Evolutionary conservation across 2,329 filamentous ascomycete species (phyloP).

Genomic region (Ascochyta rabiei): DNA sequence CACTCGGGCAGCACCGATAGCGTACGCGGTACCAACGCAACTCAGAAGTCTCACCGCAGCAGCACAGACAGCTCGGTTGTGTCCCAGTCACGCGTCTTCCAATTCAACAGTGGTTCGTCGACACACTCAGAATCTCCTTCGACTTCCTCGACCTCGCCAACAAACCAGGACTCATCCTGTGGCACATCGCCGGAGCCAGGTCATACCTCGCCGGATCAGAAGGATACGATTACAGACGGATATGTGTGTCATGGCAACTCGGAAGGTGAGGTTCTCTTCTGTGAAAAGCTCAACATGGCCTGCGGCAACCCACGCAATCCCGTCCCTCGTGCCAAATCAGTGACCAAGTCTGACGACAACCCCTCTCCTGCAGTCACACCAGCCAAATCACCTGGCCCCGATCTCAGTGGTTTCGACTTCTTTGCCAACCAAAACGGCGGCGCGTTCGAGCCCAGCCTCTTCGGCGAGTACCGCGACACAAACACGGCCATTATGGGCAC

Average conservation of each 20-base stretch:
- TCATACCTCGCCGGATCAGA: slow-evolving; percentile 75
- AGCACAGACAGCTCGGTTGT: slow-evolving; percentile 51
- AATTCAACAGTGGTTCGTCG: slow-evolving; percentile 57
- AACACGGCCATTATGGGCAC: slow-evolving; percentile 75
- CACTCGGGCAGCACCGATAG: slow-evolving; percentile 41
- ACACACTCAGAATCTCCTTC: slow-evolving; percentile 58
- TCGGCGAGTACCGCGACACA: slow-evolving; percentile 89
- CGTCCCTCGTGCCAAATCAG: slow-evolving; percentile 53
- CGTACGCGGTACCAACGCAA: slow-evolving; percentile 28
- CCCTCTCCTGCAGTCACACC: slow-evolving; percentile 45
- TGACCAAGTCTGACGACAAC: slow-evolving; percentile 52
- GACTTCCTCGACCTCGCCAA: slow-evolving; percentile 58
- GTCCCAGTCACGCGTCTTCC: slow-evolving; percentile 55
- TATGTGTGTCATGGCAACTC: slow-evolving; percentile 56
- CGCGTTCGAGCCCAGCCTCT: slow-evolving; percentile 88
- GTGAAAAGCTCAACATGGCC: slow-evolving; percentile 62
- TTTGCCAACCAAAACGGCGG: slow-evolving; percentile 80
- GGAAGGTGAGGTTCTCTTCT: slow-evolving; percentile 61
- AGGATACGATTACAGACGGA: slow-evolving; percentile 57
- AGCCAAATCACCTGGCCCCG: slow-evolving; percentile 39
- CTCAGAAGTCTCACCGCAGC: slow-evolving; percentile 29
- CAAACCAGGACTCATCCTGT: slow-evolving; percentile 63
- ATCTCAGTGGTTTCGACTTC: slow-evolving; percentile 69
- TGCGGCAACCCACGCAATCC: slow-evolving; percentile 61
- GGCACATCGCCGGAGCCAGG: slow-evolving; percentile 79